Evolutionary conservation across 2,329 filamentous ascomycete species (phyloP).

Genomic region (Coleophoma cylindrospora): DNA sequence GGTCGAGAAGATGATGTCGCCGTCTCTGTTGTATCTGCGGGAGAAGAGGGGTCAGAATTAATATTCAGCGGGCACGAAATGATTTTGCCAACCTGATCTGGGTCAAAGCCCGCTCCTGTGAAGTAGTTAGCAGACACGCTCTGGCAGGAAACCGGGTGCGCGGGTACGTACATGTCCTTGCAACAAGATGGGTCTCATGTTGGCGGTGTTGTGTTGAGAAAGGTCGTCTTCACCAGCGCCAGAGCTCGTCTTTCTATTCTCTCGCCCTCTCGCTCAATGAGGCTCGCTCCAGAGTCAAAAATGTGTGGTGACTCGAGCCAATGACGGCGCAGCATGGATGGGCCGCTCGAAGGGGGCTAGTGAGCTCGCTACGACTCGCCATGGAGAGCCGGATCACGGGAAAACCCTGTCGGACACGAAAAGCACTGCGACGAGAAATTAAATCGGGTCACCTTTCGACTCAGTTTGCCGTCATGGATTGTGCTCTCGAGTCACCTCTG

Average conservation of each 20-base stretch:
- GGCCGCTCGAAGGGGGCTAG: too few relatives aligned
- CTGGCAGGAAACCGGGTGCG: not conserved
- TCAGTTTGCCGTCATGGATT: too few relatives aligned
- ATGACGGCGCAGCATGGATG: not conserved
- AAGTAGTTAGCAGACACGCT: constrained; percentile 17
- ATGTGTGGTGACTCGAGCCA: constrained; percentile 2
- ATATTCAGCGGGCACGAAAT: not conserved
- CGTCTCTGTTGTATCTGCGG: constrained; percentile 80
- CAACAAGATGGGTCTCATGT: constrained; percentile 94
- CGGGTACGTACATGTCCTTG: constrained; percentile 72
- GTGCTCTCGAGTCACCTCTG: too few relatives aligned
- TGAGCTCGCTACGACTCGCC: too few relatives aligned
- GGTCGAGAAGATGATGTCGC: constrained; percentile 93
- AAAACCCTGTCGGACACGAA: too few relatives aligned
- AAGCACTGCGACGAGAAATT: too few relatives aligned
- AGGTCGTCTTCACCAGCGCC: not conserved
- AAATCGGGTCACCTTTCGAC: too few relatives aligned
- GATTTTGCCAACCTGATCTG: constrained; percentile 69
- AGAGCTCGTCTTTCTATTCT: not conserved
- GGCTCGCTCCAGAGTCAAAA: not conserved
- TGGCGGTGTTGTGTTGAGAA: constrained; percentile 32
- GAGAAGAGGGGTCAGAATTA: constrained; percentile 13
- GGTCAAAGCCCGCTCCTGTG: constrained; percentile 82
- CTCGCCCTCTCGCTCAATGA: not conserved
- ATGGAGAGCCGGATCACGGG: too few relatives aligned